phyloP scores from a whole-genome alignment of 768 basidiomycete species.

The Cubamyces lactineus region DNA sequence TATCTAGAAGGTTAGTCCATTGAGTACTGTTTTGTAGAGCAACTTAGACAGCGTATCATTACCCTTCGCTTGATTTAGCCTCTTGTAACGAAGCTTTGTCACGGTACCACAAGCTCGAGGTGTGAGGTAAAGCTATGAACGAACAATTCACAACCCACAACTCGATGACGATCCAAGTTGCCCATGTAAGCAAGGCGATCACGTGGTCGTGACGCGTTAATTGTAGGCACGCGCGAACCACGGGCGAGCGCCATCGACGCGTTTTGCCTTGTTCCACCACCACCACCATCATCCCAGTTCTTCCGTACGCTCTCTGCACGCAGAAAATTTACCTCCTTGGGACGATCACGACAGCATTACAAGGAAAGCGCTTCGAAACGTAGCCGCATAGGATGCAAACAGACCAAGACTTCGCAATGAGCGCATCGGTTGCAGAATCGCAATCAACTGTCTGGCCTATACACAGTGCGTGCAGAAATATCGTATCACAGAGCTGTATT shows the following conservation, averaged over 20 bases:
- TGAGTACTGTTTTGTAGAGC: no score
- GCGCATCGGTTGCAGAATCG: slow-evolving; percentile 15
- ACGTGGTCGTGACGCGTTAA: slow-evolving; percentile 22
- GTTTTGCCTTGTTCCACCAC: slow-evolving; percentile 44
- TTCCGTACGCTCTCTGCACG: neutral
- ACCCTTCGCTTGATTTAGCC: no score
- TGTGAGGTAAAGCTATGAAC: neutral
- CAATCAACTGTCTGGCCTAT: slow-evolving; percentile 56
- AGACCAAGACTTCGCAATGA: slow-evolving; percentile 33
- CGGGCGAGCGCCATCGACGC: slow-evolving; percentile 44
- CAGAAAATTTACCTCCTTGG: neutral
- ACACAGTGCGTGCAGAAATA: slow-evolving; percentile 52
- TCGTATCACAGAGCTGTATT: neutral
- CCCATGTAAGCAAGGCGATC: slow-evolving; percentile 17
- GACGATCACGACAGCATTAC: no score
- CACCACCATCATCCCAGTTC: slow-evolving; percentile 16
- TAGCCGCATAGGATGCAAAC: slow-evolving; percentile 20
- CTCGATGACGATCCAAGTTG: neutral
- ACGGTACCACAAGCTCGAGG: neutral
- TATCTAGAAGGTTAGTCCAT: neutral
- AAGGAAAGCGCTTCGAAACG: no score
- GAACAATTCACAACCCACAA: neutral
- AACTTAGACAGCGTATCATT: no score
- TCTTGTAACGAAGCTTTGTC: no score
- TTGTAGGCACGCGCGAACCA: slow-evolving; percentile 16